These are phyloP conservation scores for Populus trichocarpa DNA, from an alignment of 441 rosid species.

Conservation along the genomic window DNA sequence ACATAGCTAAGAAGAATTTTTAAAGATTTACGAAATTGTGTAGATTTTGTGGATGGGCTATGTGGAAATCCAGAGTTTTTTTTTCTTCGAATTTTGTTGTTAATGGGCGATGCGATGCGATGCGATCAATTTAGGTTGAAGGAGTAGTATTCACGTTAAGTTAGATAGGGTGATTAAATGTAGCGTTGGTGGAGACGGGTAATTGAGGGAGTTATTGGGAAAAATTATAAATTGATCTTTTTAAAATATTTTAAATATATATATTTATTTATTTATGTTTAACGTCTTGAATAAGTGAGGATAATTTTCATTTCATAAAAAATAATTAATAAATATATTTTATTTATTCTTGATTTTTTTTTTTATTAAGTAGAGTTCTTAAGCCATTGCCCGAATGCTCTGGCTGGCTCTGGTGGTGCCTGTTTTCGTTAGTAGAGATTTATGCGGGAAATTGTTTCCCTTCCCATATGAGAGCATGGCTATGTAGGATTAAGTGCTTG, in stretches of 20 bases:
- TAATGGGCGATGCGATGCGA: background rate
- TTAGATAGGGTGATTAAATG: background rate
- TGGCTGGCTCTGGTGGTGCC: background rate
- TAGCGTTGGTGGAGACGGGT: background rate
- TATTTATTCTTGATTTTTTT: no score
- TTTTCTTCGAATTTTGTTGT: background rate
- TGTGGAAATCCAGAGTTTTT: background rate
- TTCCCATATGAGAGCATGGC: no score
- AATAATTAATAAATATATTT: no score
- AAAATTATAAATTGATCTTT: no score
- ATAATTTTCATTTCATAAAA: no score
- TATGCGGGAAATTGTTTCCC: no score
- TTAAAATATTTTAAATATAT: no score
- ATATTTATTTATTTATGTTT: no score
- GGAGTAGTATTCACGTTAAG: background rate
- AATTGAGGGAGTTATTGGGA: background rate
- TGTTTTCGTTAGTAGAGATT: background rate
- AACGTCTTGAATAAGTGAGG: no score
- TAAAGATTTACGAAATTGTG: background rate
- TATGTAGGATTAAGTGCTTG: no score
- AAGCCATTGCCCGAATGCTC: no score
- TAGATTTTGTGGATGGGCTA: background rate
- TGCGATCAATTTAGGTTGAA: background rate
- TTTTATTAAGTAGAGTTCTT: no score
- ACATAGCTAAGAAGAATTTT: background rate